Evolutionary conservation across 2,329 filamentous ascomycete genomes (phyloP), one percentile per base, ranked within the genome.

Genomic region (Metarhizium sp.): DNA sequence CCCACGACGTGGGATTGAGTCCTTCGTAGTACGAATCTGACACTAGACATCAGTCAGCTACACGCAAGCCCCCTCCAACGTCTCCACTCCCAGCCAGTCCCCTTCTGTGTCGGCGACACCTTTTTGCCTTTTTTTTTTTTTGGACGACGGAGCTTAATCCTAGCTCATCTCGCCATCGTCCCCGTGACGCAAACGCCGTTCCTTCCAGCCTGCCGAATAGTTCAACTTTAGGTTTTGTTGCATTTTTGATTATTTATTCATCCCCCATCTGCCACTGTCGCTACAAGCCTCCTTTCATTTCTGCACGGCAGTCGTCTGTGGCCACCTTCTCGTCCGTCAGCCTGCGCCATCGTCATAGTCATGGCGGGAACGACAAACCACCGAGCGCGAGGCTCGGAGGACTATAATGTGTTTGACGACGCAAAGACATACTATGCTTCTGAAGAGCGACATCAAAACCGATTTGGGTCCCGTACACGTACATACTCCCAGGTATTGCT

Each of bases 381-480:
- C 59, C 65, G 60, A 57, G 43, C 62, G 30, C 66, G 66, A 57
- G 69, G 71, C 45, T 77, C 74, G 7, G 70, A 73, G 51, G 77
- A 81, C 57, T 77, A 77, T 50, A 67, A 73, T 34, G 74, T 81
- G 50, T 82, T 73, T 60, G 79, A 81, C 57, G 79, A 82, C 69
- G 80, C 80, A 57, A 76, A 74, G 64, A 82, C 79, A 29, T 84
- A 84, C 64, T 84, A 84, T 60, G 71, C 77, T 38, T 76, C 78
- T 29, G 79, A 81, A 40, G 77, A 79, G 54, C 77, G 80, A 54
- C 77, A 80, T 59, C 68, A 68, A 55, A 75, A 77, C 61, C 75
- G 75, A 36, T 71, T 70, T 52, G 78, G 78, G 25, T 69, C 72
- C 45, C 75, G 80, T 52, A 79, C 77, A 18, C 75, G 79, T 58